A percentile compares a stretch with the other conserved stretches of the same genome.
phyloP scores from a whole-genome alignment of 2,329 filamentous ascomycete species.

The Hymenoscyphus scutula region DNA sequence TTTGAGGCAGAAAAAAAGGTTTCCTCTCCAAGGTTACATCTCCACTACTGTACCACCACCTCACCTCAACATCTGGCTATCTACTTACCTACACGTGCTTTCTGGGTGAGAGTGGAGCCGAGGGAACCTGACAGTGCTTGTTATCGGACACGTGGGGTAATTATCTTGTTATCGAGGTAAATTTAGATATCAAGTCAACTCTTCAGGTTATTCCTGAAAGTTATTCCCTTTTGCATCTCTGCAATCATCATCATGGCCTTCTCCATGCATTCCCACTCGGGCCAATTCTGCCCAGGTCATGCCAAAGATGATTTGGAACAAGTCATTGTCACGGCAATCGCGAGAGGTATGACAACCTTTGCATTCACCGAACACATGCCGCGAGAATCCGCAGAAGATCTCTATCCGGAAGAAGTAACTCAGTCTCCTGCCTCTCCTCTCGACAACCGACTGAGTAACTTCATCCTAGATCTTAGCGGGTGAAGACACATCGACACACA shows the following conservation, averaged over 20 bases:
- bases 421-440: slow-evolving; percentile 6
- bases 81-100: no score
- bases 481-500: slow-evolving; percentile 45
- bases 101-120: no score
- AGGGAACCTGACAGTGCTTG: no score
- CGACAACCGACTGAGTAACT: slow-evolving; percentile 22
- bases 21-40: no score
- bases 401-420: slow-evolving; percentile 85
- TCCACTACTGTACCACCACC: no score
- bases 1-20: no score
- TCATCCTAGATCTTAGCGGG: slow-evolving; percentile 47
- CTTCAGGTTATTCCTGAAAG: no score
- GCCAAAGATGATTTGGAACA: slow-evolving; percentile 82
- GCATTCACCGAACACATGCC: slow-evolving; percentile 96
- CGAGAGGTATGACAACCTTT: slow-evolving; percentile 75
- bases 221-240: neutral
- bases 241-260: slow-evolving; percentile 74
- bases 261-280: slow-evolving; percentile 96
- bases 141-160: neutral
- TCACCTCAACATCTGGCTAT: no score
- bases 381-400: slow-evolving; percentile 66
- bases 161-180: neutral
- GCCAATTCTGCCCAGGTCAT: slow-evolving; percentile 92
- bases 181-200: neutral
- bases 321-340: slow-evolving; percentile 75